These are phyloP conservation scores for Lotmaria passim DNA, from an alignment of 208 protist genomes.

Conservation along the genomic window DNA sequence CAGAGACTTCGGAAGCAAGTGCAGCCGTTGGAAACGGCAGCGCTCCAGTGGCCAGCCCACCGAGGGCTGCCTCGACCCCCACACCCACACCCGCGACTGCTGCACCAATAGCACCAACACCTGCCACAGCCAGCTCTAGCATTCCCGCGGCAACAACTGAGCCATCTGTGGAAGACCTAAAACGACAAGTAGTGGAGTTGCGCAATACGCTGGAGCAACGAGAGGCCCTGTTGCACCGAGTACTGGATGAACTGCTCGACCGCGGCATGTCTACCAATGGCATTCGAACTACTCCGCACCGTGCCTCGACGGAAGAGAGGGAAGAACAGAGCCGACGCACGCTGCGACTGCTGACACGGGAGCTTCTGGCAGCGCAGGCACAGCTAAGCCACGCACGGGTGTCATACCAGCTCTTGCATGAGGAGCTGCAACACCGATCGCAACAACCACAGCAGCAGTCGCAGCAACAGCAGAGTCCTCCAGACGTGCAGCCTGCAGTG, in stretches of 20 bases:
- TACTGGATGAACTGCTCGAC: conserved; percentile 26
- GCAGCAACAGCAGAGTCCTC: not conserved
- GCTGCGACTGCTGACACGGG: conserved; percentile 26
- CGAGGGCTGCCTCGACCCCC: too few relatives aligned
- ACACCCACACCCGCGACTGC: not conserved
- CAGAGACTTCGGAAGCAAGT: not conserved
- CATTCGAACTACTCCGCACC: not conserved
- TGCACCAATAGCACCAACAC: not conserved
- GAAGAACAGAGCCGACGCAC: conserved; percentile 21
- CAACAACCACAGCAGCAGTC: conserved; percentile 7
- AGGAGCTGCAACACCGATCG: conserved; percentile 17
- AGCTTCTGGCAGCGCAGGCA: conserved; percentile 29
- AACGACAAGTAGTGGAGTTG: conserved; percentile 17
- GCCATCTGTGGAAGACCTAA: not conserved
- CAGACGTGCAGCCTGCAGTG: not conserved
- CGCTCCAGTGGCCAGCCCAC: too few relatives aligned
- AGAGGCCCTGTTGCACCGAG: conserved; percentile 34
- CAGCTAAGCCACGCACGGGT: conserved; percentile 28
- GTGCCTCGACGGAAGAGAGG: not conserved
- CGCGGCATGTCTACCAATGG: not conserved
- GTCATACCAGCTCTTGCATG: conserved; percentile 30
- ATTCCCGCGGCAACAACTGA: not conserved
- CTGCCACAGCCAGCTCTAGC: not conserved
- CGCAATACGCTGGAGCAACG: conserved; percentile 33
- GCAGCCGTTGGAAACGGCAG: too few relatives aligned